Conservation (phyloP, 2,329 filamentous ascomycete genomes). For the Zymoseptoria tritici region DNA sequence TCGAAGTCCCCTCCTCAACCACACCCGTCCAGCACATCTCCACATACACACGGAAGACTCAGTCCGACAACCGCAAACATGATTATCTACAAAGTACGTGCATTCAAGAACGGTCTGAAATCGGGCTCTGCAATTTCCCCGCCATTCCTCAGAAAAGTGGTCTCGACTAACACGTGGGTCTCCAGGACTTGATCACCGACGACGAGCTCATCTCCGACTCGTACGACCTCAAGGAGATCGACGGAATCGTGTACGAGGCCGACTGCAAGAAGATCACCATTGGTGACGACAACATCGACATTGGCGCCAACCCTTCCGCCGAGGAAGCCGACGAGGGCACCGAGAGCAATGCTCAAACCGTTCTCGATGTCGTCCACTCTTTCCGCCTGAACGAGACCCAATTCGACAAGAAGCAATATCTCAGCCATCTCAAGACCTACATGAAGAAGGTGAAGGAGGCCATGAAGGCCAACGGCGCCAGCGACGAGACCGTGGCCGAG, state of each 20-base stretch:
- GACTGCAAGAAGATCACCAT: conserved; percentile 86
- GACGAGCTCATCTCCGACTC: conserved; percentile 98
- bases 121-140: not conserved
- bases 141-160: not conserved
- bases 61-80: conserved; percentile 35
- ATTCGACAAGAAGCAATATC: conserved; percentile 85
- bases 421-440: conserved; percentile 83
- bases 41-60: not conserved
- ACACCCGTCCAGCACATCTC: conserved; percentile 4
- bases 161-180: not conserved
- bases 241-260: conserved; percentile 77
- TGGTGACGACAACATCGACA: conserved; percentile 63
- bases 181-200: conserved; percentile 75
- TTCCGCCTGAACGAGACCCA: conserved; percentile 75
- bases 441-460: conserved; percentile 78
- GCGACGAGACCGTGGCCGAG: conserved; percentile 59
- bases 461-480: conserved; percentile 56
- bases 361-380: conserved; percentile 89
- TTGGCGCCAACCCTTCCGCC: conserved; percentile 92
- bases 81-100: conserved; percentile 52
- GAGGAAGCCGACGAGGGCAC: conserved; percentile 70
- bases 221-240: conserved; percentile 73
- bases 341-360: conserved; percentile 63
- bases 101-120: not conserved
- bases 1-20: conserved; percentile 14